Evolutionary conservation across 2,329 filamentous ascomycete genomes (phyloP), one percentile per base, ranked within the genome.

Genomic region (Penicillium capsulatum): DNA sequence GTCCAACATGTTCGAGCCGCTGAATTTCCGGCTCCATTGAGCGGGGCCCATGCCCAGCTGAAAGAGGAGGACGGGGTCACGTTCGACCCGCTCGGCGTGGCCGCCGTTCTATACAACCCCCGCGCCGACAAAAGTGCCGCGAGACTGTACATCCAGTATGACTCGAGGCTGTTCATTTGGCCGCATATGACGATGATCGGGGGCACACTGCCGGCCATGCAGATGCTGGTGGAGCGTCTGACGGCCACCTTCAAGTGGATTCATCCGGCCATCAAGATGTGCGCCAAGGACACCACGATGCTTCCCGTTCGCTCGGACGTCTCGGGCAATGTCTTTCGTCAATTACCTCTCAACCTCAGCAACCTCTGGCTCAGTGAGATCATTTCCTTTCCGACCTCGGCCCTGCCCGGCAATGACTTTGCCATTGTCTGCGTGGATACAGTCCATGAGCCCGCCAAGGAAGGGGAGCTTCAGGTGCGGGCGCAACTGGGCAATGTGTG

Each of bases 81-180:
- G 7, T 62, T 62, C 38, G 59, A 62, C 31, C 59, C 59, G 4
- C 54, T 62, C n/a, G 59, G 57, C 28, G 59, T 62, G 13, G 59
- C 59, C 1, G 59, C 59, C 1, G 50, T 62, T 13, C 49, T 62
- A 3, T 47, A 50, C 34, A 62, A 62, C 38, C 57, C 58, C 3
- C 58, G 59, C 14, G 59, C 55, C 32, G 52, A 56, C 24, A 37
- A 52, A 22, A 60, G 57, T 31, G 57, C 59, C 8, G 58, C 57
- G 11, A 45, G 51, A 19, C 47, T 62, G 3, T 62, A 61, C 20
- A 51, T 55, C 5, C 58, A 61, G 36, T 54, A 51, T 33, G 58
- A 61, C 43, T 43, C 41, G 14, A 38, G 44, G 3, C 31, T 51
- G 31, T 62, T 60, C 42, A 51, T 40, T 31, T 62, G 59, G 59